Percentiles rank a stretch among this genome's conserved stretches.
Evolutionary conservation across 306 rosid species (phyloP).

Genomic region (Biancaea sappan): DNA sequence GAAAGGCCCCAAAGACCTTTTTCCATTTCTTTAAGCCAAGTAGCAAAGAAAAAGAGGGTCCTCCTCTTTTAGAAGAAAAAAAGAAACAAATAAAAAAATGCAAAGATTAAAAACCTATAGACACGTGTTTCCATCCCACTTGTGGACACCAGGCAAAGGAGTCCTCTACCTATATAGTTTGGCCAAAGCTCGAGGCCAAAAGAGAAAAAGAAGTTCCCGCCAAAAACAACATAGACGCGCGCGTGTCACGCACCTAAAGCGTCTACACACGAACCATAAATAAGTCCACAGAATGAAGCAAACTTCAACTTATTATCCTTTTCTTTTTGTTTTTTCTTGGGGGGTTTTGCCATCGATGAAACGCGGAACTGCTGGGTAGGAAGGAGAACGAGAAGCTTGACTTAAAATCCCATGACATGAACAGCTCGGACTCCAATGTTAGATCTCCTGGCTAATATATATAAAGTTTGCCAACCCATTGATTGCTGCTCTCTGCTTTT

Average conservation of each 20-base stretch:
- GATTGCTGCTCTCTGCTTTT: slow-evolving; percentile 13
- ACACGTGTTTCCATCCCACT: slow-evolving; percentile 60
- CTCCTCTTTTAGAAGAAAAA: slow-evolving; percentile 5
- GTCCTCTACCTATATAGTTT: slow-evolving; percentile 37
- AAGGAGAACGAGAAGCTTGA: slow-evolving; percentile 44
- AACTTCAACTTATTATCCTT: slow-evolving; percentile 27
- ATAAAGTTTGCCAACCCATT: slow-evolving; percentile 23
- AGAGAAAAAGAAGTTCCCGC: slow-evolving; percentile 43
- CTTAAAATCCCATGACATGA: slow-evolving; percentile 34
- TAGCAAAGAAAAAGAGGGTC: slow-evolving; percentile 29
- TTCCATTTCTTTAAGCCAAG: slow-evolving; percentile 29
- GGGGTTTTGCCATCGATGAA: slow-evolving; percentile 32
- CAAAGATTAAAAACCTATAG: slow-evolving; percentile 26
- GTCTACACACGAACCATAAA: slow-evolving; percentile 43
- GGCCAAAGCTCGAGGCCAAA: slow-evolving; percentile 53
- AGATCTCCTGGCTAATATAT: slow-evolving; percentile 15
- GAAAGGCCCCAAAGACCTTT: slow-evolving; percentile 84
- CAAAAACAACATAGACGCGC: slow-evolving; percentile 48
- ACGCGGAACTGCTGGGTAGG: slow-evolving; percentile 35
- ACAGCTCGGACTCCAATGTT: slow-evolving; percentile 37
- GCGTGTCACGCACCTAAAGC: slow-evolving; percentile 39
- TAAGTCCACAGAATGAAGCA: slow-evolving; percentile 40
- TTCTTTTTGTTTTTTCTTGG: slow-evolving; percentile 7
- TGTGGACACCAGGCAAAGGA: slow-evolving; percentile 36
- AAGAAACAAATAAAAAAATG: slow-evolving; percentile 33